Evolutionary conservation across 805 yeast genomes (phyloP).

Genomic region (Sungouiozyma intestinalis): DNA sequence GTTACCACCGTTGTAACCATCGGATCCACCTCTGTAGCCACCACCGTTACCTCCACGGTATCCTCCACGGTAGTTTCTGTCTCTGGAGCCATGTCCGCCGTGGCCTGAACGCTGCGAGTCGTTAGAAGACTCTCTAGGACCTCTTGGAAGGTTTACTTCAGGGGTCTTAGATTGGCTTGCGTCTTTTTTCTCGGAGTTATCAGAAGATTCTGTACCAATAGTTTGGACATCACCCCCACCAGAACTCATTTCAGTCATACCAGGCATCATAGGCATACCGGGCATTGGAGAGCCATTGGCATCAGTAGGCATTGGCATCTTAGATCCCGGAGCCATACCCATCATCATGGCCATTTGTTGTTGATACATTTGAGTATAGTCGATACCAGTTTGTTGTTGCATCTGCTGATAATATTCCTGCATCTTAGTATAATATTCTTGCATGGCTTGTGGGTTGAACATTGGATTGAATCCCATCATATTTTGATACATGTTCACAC

Average conservation of each 20-base stretch:
- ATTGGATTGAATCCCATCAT: slow-evolving; percentile 21
- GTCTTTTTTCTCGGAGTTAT: slow-evolving; percentile 1
- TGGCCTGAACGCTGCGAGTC: slow-evolving; percentile 33
- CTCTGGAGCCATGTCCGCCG: slow-evolving; percentile 45
- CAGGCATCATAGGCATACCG: slow-evolving; percentile 5
- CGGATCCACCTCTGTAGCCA: slow-evolving; percentile 24
- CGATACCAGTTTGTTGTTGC: slow-evolving; percentile 29
- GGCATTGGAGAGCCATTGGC: slow-evolving; percentile 12
- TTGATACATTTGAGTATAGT: slow-evolving; percentile 28
- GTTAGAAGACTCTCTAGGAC: slow-evolving; percentile 34
- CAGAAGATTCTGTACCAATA: slow-evolving; percentile 14
- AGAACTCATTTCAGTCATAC: slow-evolving; percentile 8
- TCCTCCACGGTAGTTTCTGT: slow-evolving; percentile 31
- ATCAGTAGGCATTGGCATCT: slow-evolving; percentile 11
- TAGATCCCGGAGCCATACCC: slow-evolving; percentile 21
- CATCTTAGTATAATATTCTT: slow-evolving; percentile 54
- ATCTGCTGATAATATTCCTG: slow-evolving; percentile 38
- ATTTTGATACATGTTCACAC: slow-evolving; percentile 24
- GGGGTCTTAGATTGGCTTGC: slow-evolving; percentile 20
- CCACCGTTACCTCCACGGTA: slow-evolving; percentile 28
- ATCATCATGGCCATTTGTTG: slow-evolving; percentile 30
- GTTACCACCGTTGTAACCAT: slow-evolving; percentile 26
- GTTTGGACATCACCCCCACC: slow-evolving; percentile 23
- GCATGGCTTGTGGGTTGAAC: slow-evolving; percentile 46
- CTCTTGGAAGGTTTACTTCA: slow-evolving; percentile 38